Base-by-base conservation (phyloP, 2,329 filamentous ascomycete genomes). In the Rhynchosporium graminicola region DNA sequence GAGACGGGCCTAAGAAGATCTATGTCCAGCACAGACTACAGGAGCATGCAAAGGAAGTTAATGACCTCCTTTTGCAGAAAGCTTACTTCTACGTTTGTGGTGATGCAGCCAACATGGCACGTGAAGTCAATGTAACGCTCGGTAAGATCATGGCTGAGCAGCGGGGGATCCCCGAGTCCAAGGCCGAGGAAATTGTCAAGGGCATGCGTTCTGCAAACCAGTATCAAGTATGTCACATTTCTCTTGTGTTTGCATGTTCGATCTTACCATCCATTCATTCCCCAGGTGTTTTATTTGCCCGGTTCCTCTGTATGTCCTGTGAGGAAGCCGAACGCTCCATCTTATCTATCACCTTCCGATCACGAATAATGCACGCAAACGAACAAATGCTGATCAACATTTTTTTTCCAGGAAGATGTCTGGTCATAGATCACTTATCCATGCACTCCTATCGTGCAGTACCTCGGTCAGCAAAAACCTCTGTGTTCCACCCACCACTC, bases 21-120 rank as follows among this genome's bases (percentile, higher is more conserved):
- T 99, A 99, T 74, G 95, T 99, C 28, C 95, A 99, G 79, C 92
- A 99, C 78, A 85, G 90, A 65, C 83, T 99, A 64, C 89, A 90
- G 78, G 91, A 98, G 77, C 83, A 87, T 57, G 87, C 90, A 63
- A 84, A 90, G 72, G 87, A 97, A 71, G 83, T 99, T 78, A 94
- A 96, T 78, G 87, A 94, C 68, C 85, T 99, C 0, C 82, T 99
- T 9, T 82, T 89, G 69, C 82, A 92, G 77, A 90, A 93, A 76
- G 95, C 92, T 4, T 97, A 95, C 78, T 93, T 99, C 76, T 99
- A 99, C 76, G 94, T 99, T 63, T 99, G 96, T 73, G 95, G 95
- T 79, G 95, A 99, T 75, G 96, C 96, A 0, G 91, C 95, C 61
- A 93, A 97, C 80, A 97, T 97, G 93, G 93, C 93, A 52, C 88